Evolutionary conservation across 129 eudicot species (phyloP), one percentile per base, ranked within the genome.

Genomic region (Tagetes erecta): DNA sequence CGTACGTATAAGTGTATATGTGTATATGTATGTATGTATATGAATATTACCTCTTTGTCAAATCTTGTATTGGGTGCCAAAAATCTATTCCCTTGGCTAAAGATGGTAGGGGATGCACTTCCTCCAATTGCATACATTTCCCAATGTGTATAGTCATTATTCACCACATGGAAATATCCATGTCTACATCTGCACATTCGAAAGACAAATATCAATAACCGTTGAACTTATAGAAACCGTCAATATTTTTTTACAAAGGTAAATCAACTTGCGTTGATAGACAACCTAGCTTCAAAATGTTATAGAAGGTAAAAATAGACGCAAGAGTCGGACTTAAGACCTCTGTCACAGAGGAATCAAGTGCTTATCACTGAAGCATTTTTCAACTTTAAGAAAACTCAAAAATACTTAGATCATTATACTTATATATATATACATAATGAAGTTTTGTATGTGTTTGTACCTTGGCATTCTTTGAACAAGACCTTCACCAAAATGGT

Each of bases 121-220:
- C 98, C 98, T 6, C 97, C 98, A 74, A 92, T 92, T 6, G 98
- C 98, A 70, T 92, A 92, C 98, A 92, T 89, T 67, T 89, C 96
- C 98, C 98, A 92, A 74, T 92, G 97, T 39, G 91, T 92, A 55
- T 92, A 92, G 77, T 92, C 97, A 71, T 92, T 92, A 70, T 92
- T 92, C 74, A 92, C 98, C 77, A 92, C 98, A 78, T 92, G 96
- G 67, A 92, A 92, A 82, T 85, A 85, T 53, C 98, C 98, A 87
- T 78, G 98, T 73, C 98, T 89, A 60, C 98, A 89, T 85, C 96
- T 92, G 88, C 82, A 78, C 71, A 70, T 70, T 62, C 41, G 40
- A 8, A 33, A 72, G 10, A 60, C 64, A 81, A 70, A 20, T 20
- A 20, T 20, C 27, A 20, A 20, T 20, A 20, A 20, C 27, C 27